Conservation (phyloP, 768 basidiomycete genomes). For the Russula sp. region DNA sequence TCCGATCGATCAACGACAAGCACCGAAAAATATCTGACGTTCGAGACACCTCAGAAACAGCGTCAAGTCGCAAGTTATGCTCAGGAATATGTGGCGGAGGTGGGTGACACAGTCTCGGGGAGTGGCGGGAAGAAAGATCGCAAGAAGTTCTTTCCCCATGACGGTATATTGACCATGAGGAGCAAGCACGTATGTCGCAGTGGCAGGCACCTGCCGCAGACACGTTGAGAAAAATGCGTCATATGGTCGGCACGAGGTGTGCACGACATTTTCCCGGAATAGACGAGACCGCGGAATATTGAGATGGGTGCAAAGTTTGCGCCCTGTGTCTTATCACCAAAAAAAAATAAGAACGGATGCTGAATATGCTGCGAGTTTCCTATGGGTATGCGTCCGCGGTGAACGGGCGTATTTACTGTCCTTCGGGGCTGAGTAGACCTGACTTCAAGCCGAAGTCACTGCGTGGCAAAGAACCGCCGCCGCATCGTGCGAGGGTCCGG, state of each 20-base stretch:
- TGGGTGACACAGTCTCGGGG: neutral
- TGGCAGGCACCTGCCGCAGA: conserved; percentile 1
- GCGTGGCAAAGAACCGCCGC: conserved; percentile 1
- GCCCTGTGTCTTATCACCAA: neutral
- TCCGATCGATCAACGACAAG: neutral
- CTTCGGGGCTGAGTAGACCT: neutral
- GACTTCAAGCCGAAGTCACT: conserved; percentile 1
- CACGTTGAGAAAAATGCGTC: neutral
- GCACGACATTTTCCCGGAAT: neutral
- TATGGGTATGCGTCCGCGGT: conserved; percentile 4
- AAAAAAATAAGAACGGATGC: neutral
- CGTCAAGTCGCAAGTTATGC: neutral
- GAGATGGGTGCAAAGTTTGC: neutral
- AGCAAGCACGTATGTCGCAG: neutral
- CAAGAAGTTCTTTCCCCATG: neutral
- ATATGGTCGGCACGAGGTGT: neutral
- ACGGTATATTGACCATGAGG: neutral
- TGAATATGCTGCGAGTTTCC: neutral
- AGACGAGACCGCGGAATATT: neutral
- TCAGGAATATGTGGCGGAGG: neutral
- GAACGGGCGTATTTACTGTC: neutral
- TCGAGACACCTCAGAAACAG: neutral
- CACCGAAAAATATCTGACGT: neutral
- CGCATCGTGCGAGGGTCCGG: conserved; percentile 2
- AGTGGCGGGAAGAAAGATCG: neutral